A percentile compares a stretch with the other conserved stretches of the same genome.
Evolutionary conservation across 2,329 filamentous ascomycete genomes (phyloP).

Genomic region (Elsinoe perseae): DNA sequence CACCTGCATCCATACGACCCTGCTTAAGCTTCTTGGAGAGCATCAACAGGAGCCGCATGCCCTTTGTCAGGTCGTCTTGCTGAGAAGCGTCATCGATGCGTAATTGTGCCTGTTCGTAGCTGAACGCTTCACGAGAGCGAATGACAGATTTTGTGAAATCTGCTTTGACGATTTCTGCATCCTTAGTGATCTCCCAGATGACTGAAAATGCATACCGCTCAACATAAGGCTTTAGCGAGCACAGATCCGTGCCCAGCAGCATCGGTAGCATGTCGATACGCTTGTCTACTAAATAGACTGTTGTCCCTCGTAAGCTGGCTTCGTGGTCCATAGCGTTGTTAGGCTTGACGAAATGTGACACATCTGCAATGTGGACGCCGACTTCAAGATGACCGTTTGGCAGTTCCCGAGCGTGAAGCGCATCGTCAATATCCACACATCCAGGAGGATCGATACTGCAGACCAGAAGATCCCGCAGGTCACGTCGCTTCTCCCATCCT

Average conservation of each 20-base stretch:
- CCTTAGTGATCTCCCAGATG: constrained; percentile 70
- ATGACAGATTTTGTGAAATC: constrained; percentile 97
- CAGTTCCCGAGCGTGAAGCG: constrained; percentile 74
- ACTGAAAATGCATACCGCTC: constrained; percentile 57
- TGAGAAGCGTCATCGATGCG: constrained; percentile 85
- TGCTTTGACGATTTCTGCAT: constrained; percentile 77
- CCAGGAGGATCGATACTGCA: constrained; percentile 96
- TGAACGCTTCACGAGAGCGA: constrained; percentile 91
- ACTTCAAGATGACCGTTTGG: constrained; percentile 94
- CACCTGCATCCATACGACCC: constrained; percentile 93
- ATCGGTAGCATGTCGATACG: constrained; percentile 99
- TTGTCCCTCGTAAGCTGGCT: constrained; percentile 87
- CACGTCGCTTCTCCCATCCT: constrained; percentile 77
- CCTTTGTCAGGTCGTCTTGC: constrained; percentile 78
- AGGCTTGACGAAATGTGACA: constrained; percentile 98
- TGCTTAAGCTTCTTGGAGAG: constrained; percentile 90
- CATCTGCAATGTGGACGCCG: constrained; percentile 96
- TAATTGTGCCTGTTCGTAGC: constrained; percentile 91
- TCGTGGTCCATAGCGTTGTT: constrained; percentile 96
- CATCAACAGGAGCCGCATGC: constrained; percentile 78
- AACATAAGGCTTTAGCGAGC: constrained; percentile 95
- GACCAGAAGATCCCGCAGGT: constrained; percentile 77
- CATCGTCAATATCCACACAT: constrained; percentile 97
- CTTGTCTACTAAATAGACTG: constrained; percentile 96
- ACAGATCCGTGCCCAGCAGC: constrained; percentile 90